phyloP scores from a whole-genome alignment of 495 filamentous ascomycete species.

The Podospora sp. region DNA sequence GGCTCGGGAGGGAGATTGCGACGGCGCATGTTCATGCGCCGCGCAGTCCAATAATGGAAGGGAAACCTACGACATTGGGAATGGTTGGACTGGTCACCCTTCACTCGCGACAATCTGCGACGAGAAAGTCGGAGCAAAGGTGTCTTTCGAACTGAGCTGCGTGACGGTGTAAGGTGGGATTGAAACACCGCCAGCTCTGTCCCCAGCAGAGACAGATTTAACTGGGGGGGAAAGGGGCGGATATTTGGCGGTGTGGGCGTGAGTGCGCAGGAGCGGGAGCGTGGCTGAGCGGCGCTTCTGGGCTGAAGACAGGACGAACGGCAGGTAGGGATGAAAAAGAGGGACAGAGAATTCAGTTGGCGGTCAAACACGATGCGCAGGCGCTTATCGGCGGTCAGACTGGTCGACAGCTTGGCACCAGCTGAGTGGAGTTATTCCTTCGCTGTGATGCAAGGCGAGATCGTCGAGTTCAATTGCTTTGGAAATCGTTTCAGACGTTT shows the following conservation, averaged over 20 bases:
- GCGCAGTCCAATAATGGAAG: background rate
- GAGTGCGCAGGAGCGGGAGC: constrained; percentile 16
- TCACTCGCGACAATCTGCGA: constrained; percentile 45
- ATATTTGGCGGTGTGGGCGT: constrained; percentile 28
- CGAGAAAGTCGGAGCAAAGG: constrained; percentile 44
- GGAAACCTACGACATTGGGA: constrained; percentile 54
- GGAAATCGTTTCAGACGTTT: background rate
- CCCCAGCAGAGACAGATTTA: constrained; percentile 21
- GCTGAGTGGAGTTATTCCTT: constrained; percentile 12
- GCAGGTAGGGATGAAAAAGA: constrained; percentile 4
- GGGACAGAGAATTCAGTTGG: constrained; percentile 3
- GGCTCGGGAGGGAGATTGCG: constrained; percentile 16
- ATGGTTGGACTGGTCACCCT: constrained; percentile 40
- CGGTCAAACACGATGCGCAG: constrained; percentile 13
- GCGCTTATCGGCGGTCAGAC: constrained; percentile 21
- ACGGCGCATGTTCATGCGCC: constrained; percentile 27
- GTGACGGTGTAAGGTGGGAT: background rate
- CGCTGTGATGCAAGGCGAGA: background rate
- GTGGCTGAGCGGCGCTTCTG: constrained; percentile 22
- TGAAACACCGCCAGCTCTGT: constrained; percentile 9
- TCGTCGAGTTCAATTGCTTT: constrained; percentile 12
- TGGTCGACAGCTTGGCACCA: constrained; percentile 2
- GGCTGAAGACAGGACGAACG: constrained; percentile 8
- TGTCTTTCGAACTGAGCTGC: constrained; percentile 13
- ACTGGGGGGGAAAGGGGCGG: background rate